A percentile compares a stretch with the other conserved stretches of the same genome.
phyloP scores from a whole-genome alignment of 345 rosid genomes.

The Citrus hindsii region DNA sequence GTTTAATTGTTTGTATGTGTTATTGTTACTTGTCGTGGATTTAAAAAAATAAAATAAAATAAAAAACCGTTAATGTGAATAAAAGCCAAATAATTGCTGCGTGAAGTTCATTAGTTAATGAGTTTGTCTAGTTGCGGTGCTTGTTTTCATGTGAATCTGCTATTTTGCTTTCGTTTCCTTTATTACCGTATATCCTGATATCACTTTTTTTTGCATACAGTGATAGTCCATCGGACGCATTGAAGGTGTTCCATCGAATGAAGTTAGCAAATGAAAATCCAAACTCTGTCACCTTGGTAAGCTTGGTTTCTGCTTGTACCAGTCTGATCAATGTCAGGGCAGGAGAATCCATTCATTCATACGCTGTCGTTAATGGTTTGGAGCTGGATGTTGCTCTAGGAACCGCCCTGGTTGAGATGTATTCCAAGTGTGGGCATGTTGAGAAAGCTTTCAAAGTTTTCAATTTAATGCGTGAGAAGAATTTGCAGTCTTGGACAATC shows the following conservation, averaged over 20 bases:
- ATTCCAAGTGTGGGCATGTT: conserved; percentile 44
- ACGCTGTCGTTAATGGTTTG: conserved; percentile 20
- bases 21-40: background rate
- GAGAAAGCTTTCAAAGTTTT: conserved; percentile 33
- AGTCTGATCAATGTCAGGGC: conserved; percentile 20
- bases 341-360: conserved; percentile 33
- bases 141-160: background rate
- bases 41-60: background rate
- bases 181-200: conserved; percentile 3
- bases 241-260: conserved; percentile 24
- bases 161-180: background rate
- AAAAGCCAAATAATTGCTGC: background rate
- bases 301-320: conserved; percentile 33
- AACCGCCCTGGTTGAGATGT: conserved; percentile 54
- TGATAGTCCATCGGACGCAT: conserved; percentile 31
- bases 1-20: background rate
- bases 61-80: background rate
- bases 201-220: conserved; percentile 19
- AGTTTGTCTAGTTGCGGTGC: background rate
- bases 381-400: conserved; percentile 38
- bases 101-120: background rate
- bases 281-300: conserved; percentile 28
- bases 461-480: conserved; percentile 28
- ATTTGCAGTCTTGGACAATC: conserved; percentile 45
- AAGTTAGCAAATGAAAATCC: conserved; percentile 20